phyloP scores from a whole-genome alignment of 2,329 filamentous ascomycete genomes.

The Fusarium palustre region DNA sequence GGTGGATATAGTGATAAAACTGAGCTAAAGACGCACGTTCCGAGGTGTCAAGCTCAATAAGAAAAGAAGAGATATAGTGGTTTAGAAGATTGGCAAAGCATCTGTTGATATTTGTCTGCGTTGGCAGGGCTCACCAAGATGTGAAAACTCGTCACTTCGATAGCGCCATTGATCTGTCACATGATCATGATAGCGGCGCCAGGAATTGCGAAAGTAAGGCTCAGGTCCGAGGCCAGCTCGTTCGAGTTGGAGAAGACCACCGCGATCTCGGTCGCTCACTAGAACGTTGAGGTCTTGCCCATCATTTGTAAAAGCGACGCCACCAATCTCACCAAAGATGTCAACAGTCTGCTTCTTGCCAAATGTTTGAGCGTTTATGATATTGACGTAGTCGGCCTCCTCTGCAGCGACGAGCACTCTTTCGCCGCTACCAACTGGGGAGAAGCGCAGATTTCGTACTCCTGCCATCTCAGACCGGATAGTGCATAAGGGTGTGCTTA shows the following conservation, averaged over 20 bases:
- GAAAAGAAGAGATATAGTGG: not conserved
- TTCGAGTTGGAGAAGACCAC: constrained; percentile 74
- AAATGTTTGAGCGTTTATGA: constrained; percentile 76
- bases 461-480: constrained; percentile 75
- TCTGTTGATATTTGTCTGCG: constrained; percentile 37
- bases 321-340: constrained; percentile 80
- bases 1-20: constrained; percentile 11
- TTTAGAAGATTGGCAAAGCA: constrained; percentile 32
- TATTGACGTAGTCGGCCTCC: constrained; percentile 77
- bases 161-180: constrained; percentile 26
- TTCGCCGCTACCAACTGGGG: constrained; percentile 74
- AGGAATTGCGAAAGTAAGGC: constrained; percentile 37
- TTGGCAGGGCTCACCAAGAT: constrained; percentile 26
- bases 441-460: constrained; percentile 77
- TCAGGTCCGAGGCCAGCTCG: constrained; percentile 53
- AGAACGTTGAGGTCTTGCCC: constrained; percentile 76
- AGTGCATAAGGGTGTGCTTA: constrained; percentile 61
- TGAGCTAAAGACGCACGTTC: constrained; percentile 3
- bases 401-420: constrained; percentile 78
- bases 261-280: constrained; percentile 73
- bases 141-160: constrained; percentile 11
- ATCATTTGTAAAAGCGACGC: constrained; percentile 73
- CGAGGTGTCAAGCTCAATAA: not conserved
- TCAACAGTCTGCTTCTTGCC: constrained; percentile 75
- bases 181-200: constrained; percentile 25